Base-by-base conservation (phyloP, 805 yeast species). In the Hanseniaspora nectarophila region DNA sequence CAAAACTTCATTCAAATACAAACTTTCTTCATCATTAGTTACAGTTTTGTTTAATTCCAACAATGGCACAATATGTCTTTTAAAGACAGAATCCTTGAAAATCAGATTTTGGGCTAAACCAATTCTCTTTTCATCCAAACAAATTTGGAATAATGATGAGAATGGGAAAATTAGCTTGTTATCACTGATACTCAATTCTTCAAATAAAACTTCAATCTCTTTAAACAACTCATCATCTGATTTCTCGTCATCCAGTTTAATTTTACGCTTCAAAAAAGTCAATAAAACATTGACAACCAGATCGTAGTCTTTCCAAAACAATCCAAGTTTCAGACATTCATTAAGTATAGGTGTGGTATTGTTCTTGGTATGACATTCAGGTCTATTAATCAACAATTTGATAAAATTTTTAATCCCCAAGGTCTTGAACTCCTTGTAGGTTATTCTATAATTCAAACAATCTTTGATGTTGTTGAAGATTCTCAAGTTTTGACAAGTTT, bases 221-320 rank as follows among this genome's bases (percentile, higher is more conserved):
- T 70, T 61, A 40, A 78, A 75, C 10, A 90, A 65, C 34, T 77
- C 78, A 5, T 71, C 70, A 60, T 90, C 97, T 1, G 75, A 71
- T 18, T 73, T 57, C 28, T 73, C 74, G 6, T 72, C 59, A 15
- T 82, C 80, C 29, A 67, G 66, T 54, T 72, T 73, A 23, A 89
- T 78, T 60, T 85, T 84, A 32, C 74, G 67, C 54, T 81, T 76
- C 5, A 95, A 89, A 97, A 97, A 92, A 56, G 81, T 75, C 1
- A 78, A 71, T 60, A 82, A 83, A 0, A 92, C 75, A 15, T 28
- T 40, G 1, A 60, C 65, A 56, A 60, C 75, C 75, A 47, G 68
- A 69, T 43, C 76, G 79, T 46, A 70, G 65, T 55, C 34, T 44
- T 66, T 67, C 57, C 73, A 69, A 28, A 75, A 69, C 16, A 74